phyloP scores from a whole-genome alignment of 1,284 basidiomycete genomes.

The Amylostereum chailletii region DNA sequence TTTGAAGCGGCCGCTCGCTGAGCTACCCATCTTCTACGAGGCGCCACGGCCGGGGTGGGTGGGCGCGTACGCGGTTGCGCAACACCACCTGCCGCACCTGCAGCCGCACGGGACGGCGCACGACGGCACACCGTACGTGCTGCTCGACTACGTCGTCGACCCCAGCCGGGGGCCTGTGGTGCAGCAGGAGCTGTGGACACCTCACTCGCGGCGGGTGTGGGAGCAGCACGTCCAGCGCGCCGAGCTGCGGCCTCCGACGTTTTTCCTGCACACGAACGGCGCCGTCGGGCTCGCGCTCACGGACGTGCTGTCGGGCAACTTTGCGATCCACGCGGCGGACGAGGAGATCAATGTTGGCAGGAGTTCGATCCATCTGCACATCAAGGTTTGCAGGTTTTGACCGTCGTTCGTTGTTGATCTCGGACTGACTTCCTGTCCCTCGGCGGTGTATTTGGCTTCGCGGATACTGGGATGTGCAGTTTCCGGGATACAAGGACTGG shows the following conservation, averaged over 20 bases:
- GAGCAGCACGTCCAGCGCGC: background rate
- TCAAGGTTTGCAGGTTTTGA: background rate
- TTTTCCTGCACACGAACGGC: background rate
- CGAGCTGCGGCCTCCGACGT: background rate
- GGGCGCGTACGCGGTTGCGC: background rate
- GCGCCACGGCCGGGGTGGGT: background rate
- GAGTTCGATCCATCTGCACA: constrained; percentile 2
- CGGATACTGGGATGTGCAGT: background rate
- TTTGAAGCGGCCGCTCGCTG: background rate
- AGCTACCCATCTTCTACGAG: background rate
- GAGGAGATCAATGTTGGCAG: background rate
- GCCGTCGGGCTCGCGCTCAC: background rate
- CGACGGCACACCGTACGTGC: background rate
- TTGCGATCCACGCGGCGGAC: background rate
- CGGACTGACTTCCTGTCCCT: background rate
- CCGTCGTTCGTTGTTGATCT: background rate
- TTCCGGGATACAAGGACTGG: background rate
- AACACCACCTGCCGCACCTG: background rate
- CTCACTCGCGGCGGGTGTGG: background rate
- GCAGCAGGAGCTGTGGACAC: background rate
- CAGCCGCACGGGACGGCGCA: background rate
- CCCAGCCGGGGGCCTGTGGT: background rate
- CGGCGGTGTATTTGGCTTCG: background rate
- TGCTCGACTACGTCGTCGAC: background rate
- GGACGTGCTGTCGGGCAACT: background rate